Percentiles rank a stretch among this genome's conserved stretches.
Conservation (phyloP, 495 filamentous ascomycete species). For the Neurospora sp. region DNA sequence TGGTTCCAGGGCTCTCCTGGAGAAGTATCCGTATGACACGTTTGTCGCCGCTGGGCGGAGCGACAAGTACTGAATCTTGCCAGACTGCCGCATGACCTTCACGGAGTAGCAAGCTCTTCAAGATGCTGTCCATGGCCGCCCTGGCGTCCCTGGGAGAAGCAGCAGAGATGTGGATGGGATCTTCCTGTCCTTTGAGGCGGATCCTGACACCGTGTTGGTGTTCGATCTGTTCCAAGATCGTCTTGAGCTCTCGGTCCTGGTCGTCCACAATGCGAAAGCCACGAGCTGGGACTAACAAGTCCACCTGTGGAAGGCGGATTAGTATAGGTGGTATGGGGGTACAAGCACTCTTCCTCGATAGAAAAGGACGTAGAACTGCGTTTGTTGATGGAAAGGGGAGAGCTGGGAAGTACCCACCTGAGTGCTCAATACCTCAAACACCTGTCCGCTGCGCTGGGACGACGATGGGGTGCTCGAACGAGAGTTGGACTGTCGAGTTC, state of each 20-base stretch:
- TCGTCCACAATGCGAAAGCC: slow-evolving; percentile 10
- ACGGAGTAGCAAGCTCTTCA: not conserved
- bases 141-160: slow-evolving; percentile 1
- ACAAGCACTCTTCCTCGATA: not conserved
- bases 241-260: slow-evolving; percentile 3
- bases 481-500: not conserved
- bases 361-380: not conserved
- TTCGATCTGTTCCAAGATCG: slow-evolving; percentile 7
- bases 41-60: not conserved
- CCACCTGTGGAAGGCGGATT: not conserved
- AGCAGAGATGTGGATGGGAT: slow-evolving; percentile 5
- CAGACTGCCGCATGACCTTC: slow-evolving; percentile 8
- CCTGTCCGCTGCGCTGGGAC: not conserved
- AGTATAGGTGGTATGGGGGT: not conserved
- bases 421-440: not conserved
- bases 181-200: not conserved
- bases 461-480: not conserved
- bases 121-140: not conserved
- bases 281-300: not conserved
- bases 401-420: not conserved
- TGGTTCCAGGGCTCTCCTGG: not conserved
- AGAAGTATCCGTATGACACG: not conserved
- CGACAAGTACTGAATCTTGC: slow-evolving; percentile 4
- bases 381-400: not conserved
- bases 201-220: slow-evolving; percentile 3